phyloP scores from a whole-genome alignment of 2,329 filamentous ascomycete species.

The Pseudogymnoascus sp. region DNA sequence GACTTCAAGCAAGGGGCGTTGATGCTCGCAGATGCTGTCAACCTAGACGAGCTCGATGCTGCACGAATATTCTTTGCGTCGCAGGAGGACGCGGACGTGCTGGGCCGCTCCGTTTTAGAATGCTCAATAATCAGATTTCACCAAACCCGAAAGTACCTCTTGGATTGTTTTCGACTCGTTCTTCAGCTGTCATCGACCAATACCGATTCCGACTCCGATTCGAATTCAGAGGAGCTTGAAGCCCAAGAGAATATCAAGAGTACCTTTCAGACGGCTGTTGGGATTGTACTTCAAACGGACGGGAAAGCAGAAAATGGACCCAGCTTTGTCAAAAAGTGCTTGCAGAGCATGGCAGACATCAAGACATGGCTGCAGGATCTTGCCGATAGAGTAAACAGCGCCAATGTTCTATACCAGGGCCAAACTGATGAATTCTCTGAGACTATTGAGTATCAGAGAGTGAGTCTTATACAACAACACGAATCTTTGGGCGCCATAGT shows the following conservation, averaged over 20 bases:
- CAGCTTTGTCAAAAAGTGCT: conserved; percentile 64
- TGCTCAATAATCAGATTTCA: conserved; percentile 83
- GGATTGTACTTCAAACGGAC: conserved; percentile 40
- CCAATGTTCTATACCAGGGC: conserved; percentile 62
- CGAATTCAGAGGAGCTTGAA: conserved; percentile 40
- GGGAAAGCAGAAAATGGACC: conserved; percentile 41
- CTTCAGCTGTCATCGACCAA: conserved; percentile 46
- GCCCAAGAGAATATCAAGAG: conserved; percentile 42
- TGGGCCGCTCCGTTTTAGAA: conserved; percentile 67
- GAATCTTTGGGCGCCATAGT: conserved; percentile 79
- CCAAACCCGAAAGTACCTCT: conserved; percentile 69
- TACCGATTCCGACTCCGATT: conserved; percentile 35
- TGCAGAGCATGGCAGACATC: conserved; percentile 67
- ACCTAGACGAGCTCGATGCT: conserved; percentile 83
- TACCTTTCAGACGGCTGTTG: conserved; percentile 47
- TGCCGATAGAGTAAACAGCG: conserved; percentile 66
- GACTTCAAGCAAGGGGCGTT: conserved; percentile 79
- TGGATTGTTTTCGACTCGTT: conserved; percentile 76
- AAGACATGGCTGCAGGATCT: conserved; percentile 69
- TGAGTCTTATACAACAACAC: conserved; percentile 80
- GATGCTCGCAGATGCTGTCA: conserved; percentile 76
- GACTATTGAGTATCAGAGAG: conserved; percentile 69
- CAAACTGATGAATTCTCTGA: conserved; percentile 59
- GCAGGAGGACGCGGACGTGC: conserved; percentile 56
- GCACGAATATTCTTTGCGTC: conserved; percentile 68